These are phyloP conservation scores for Drosera spatulata DNA, from an alignment of 179 eudicot genomes.

Conservation along the genomic window DNA sequence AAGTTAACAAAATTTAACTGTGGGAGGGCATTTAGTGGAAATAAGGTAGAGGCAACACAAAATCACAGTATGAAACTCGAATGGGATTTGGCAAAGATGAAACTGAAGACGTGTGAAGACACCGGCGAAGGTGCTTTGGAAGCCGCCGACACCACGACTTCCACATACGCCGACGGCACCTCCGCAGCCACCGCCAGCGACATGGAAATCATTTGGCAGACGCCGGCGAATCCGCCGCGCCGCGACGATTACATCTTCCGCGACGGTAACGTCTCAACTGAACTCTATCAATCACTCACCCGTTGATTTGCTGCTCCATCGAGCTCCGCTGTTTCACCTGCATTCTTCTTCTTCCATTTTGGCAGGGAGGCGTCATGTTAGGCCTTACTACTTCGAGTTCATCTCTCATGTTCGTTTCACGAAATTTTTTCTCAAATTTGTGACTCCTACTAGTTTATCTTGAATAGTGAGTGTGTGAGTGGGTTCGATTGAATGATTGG, in stretches of 20 bases:
- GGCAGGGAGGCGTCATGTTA: slow-evolving; percentile 78
- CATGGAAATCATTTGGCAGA: slow-evolving; percentile 94
- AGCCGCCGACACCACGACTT: too few relatives aligned
- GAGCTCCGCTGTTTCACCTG: neutral
- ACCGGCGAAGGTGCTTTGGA: too few relatives aligned
- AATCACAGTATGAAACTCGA: too few relatives aligned
- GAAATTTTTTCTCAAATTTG: neutral
- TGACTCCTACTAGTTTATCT: neutral
- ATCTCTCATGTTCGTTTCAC: slow-evolving; percentile 60
- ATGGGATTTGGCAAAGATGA: too few relatives aligned
- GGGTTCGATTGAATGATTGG: too few relatives aligned
- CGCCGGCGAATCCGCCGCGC: slow-evolving; percentile 71
- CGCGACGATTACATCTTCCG: slow-evolving; percentile 71
- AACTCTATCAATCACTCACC: too few relatives aligned
- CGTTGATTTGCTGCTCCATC: too few relatives aligned
- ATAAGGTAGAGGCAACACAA: too few relatives aligned
- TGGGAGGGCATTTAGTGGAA: too few relatives aligned
- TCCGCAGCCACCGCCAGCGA: neutral
- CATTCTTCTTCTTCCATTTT: neutral
- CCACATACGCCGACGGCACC: neutral
- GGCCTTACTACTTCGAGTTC: slow-evolving; percentile 89
- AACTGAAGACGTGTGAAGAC: too few relatives aligned
- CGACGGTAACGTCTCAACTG: slow-evolving; percentile 29
- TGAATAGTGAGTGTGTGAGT: too few relatives aligned
- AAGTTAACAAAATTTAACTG: too few relatives aligned